Percentiles rank a stretch among this genome's conserved stretches.
phyloP scores from a whole-genome alignment of 2,329 filamentous ascomycete genomes.

The Pseudofabraea citricarpa region DNA sequence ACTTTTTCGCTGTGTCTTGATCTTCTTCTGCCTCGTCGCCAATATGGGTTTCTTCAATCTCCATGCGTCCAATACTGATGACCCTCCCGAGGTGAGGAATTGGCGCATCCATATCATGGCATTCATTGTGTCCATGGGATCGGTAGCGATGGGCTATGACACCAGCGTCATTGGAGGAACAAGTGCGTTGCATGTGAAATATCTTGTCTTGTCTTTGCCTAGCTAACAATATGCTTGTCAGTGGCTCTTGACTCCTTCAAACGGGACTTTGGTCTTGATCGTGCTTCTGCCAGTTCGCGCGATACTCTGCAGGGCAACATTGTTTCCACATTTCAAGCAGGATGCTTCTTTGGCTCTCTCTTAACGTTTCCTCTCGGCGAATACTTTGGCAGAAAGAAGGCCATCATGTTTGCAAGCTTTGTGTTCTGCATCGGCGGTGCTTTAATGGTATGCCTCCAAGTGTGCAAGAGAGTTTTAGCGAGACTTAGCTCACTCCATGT shows the following conservation, averaged over 20 bases:
- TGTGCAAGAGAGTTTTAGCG: too few relatives aligned
- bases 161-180: constrained; percentile 60
- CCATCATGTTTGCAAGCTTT: constrained; percentile 32
- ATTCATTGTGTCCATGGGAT: constrained; percentile 10
- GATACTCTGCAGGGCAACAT: constrained; percentile 42
- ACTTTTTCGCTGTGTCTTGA: too few relatives aligned
- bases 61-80: constrained; percentile 16
- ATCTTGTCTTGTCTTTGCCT: too few relatives aligned
- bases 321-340: constrained; percentile 25
- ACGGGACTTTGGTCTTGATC: constrained; percentile 46
- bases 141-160: constrained; percentile 29
- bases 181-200: too few relatives aligned
- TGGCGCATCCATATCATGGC: constrained; percentile 21
- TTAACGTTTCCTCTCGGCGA: constrained; percentile 34
- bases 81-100: constrained; percentile 20
- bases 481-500: too few relatives aligned
- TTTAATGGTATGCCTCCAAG: constrained; percentile 34
- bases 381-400: constrained; percentile 35
- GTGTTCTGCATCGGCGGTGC: constrained; percentile 27
- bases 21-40: too few relatives aligned
- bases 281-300: constrained; percentile 34
- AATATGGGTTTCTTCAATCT: constrained; percentile 15
- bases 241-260: constrained; percentile 50
- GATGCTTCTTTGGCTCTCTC: constrained; percentile 22
- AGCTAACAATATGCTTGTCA: too few relatives aligned